Conservation (phyloP, 805 yeast species). For the Ogataea methylovora region DNA sequence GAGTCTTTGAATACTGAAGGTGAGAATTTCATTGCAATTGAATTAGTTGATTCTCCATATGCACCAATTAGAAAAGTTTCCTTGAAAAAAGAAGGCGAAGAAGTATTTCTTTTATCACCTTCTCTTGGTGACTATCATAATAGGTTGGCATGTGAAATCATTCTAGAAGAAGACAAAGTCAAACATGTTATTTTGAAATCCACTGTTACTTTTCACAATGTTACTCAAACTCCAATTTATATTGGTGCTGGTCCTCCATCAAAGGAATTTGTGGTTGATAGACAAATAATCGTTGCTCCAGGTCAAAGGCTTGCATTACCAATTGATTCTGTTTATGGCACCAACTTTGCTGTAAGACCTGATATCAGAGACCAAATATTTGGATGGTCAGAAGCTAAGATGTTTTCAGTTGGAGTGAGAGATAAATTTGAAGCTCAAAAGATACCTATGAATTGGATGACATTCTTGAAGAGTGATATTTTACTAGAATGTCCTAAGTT, state of each 20-base stretch:
- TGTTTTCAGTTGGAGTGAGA: constrained; percentile 7
- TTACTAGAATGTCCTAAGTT: constrained; percentile 55
- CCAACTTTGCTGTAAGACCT: constrained; percentile 57
- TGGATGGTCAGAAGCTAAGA: constrained; percentile 57
- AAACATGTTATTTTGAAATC: constrained; percentile 76
- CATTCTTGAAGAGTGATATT: constrained; percentile 38
- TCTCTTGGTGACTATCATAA: constrained; percentile 49
- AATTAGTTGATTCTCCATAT: constrained; percentile 48
- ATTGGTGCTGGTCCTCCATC: constrained; percentile 28
- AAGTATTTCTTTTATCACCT: constrained; percentile 61
- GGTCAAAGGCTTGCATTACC: constrained; percentile 65
- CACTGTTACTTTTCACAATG: constrained; percentile 61
- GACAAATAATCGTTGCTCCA: constrained; percentile 40
- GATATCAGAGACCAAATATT: constrained; percentile 39
- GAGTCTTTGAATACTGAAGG: constrained; percentile 67
- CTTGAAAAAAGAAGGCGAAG: constrained; percentile 79
- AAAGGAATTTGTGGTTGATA: constrained; percentile 18
- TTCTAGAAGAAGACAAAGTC: constrained; percentile 65
- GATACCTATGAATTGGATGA: constrained; percentile 51
- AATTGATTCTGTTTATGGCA: constrained; percentile 54
- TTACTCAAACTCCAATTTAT: constrained; percentile 51
- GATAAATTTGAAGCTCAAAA: neutral
- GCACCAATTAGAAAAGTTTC: constrained; percentile 48
- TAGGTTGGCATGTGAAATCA: constrained; percentile 66
- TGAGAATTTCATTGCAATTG: constrained; percentile 54